phyloP scores from a whole-genome alignment of 805 yeast species.

The Cyberlindnera subsufficiens region DNA sequence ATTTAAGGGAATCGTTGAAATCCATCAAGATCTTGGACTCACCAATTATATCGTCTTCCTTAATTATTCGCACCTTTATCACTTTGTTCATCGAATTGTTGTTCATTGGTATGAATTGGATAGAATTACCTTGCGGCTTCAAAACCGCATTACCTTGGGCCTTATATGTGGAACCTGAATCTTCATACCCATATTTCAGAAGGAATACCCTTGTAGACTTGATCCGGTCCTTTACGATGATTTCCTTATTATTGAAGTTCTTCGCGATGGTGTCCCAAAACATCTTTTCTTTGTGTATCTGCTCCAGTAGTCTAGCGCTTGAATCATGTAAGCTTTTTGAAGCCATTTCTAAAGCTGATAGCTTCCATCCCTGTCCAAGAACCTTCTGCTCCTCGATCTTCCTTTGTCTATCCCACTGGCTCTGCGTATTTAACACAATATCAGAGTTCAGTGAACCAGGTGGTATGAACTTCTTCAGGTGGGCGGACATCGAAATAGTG shows the following conservation, averaged over 20 bases:
- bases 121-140: constrained; percentile 39
- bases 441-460: constrained; percentile 62
- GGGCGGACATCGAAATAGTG: constrained; percentile 82
- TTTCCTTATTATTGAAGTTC: constrained; percentile 40
- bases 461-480: constrained; percentile 65
- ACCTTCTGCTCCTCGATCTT: constrained; percentile 19
- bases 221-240: constrained; percentile 56
- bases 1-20: constrained; percentile 35
- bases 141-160: constrained; percentile 68
- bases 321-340: constrained; percentile 45
- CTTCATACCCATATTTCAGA: constrained; percentile 86
- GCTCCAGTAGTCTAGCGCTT: constrained; percentile 43
- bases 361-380: constrained; percentile 69
- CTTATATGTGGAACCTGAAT: constrained; percentile 74
- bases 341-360: constrained; percentile 58
- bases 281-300: constrained; percentile 51
- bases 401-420: constrained; percentile 19
- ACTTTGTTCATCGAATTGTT: constrained; percentile 33
- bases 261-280: constrained; percentile 53
- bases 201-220: constrained; percentile 54
- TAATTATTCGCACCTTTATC: constrained; percentile 54
- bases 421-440: constrained; percentile 18
- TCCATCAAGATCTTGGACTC: constrained; percentile 34
- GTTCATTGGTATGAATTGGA: constrained; percentile 24
- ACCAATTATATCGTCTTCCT: constrained; percentile 51